Base-by-base conservation (phyloP, 208 protist genomes). In the Leishmania guyanensis region DNA sequence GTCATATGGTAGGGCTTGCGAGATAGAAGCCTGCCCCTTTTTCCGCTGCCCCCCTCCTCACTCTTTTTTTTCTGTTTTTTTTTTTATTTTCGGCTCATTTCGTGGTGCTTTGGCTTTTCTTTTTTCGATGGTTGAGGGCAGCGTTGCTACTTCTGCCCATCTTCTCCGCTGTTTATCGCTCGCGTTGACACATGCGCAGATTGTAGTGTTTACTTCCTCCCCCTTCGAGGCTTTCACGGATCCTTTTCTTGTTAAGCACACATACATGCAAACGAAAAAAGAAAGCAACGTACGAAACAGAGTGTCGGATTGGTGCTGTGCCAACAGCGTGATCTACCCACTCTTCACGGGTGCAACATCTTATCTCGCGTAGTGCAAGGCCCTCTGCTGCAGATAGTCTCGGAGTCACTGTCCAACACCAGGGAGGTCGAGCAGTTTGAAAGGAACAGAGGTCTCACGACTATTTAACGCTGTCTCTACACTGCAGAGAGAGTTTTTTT, bases 21-120 rank as follows among this genome's bases (percentile, higher is more conserved):
- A 46, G 26, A 39, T 43, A 29, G 9, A 46, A 29, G 3, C 48
- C 12, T 39, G 33, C 48, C 43, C 53, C 71, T 70, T 62, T 33
- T 68, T 72, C n/a, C 50, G 64, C 70, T 77, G 39, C 48, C 5
- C 82, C 48, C 54, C 54, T 75, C 10, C 66, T 64, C 70, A n/a
- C 46, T 78, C 78, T 73, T 17, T 39, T 79, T 43, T 74, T 43
- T 10, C 20, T 29, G 29, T 29, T 29, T 29, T 29, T 29, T 72
- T 22, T 22, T 0, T 4, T 72, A 29, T 77, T 50, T 43, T 60
- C 78, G 69, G 3, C 69, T 77, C 33, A 70, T 48, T 80, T 56
- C 50, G 26, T 43, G 22, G 29, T 46, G 60, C 78, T 68, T 54
- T 53, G 8, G 39, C 39, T 69, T 79, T 84, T 8, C 69, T 53